Percentiles rank a stretch among this genome's conserved stretches.
Conservation (phyloP, 2,329 filamentous ascomycete genomes). For the Daldinia sp. region DNA sequence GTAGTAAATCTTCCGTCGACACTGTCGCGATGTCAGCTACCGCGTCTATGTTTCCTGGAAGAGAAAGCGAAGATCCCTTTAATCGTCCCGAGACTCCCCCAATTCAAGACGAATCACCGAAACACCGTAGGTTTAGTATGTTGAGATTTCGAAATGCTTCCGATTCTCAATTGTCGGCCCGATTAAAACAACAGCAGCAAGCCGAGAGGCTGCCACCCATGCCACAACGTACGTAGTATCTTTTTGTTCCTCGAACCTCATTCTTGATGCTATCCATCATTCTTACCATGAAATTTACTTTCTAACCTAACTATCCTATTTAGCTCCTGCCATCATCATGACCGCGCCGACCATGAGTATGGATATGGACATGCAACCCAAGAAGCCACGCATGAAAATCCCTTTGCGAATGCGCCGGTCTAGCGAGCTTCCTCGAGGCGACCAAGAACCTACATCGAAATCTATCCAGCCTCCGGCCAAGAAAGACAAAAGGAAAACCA, state of each 20-base stretch:
- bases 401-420: conserved; percentile 66
- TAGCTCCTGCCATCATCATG: conserved; percentile 84
- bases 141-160: conserved; percentile 92
- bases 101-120: conserved; percentile 66
- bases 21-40: conserved; percentile 37
- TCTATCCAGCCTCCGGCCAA: conserved; percentile 46
- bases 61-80: conserved; percentile 48
- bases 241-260: conserved; percentile 30
- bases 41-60: conserved; percentile 39
- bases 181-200: conserved; percentile 75
- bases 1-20: conserved; percentile 44
- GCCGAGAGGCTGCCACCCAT: conserved; percentile 67
- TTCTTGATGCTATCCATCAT: conserved; percentile 2
- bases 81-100: conserved; percentile 62
- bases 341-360: conserved; percentile 88
- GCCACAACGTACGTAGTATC: conserved; percentile 66
- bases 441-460: conserved; percentile 44
- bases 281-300: conserved; percentile 14
- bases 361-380: conserved; percentile 65
- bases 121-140: conserved; percentile 74
- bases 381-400: conserved; percentile 68
- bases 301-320: conserved; percentile 44
- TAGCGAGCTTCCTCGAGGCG: conserved; percentile 60
- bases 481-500: conserved; percentile 58
- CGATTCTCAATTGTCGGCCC: conserved; percentile 85